Conservation (phyloP, 805 yeast genomes). For the Candida dajiaensis region DNA sequence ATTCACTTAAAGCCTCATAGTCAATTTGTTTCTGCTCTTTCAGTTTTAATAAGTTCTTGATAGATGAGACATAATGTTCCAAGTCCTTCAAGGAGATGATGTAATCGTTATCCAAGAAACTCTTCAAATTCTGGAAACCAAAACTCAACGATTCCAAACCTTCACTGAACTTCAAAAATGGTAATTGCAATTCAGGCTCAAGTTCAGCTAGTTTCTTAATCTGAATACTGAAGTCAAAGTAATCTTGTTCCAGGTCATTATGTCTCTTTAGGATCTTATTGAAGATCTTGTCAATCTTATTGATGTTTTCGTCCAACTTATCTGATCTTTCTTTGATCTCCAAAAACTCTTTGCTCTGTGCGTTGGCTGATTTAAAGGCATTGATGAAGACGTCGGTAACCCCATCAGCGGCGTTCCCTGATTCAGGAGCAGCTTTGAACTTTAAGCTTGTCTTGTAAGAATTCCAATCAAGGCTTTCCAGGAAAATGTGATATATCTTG, state of each 20-base stretch:
- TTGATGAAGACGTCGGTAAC: constrained; percentile 90
- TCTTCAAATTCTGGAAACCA: constrained; percentile 38
- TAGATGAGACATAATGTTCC: constrained; percentile 67
- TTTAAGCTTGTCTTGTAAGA: constrained; percentile 56
- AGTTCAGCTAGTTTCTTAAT: constrained; percentile 59
- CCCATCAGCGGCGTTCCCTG: constrained; percentile 42
- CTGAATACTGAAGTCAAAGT: constrained; percentile 64
- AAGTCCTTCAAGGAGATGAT: constrained; percentile 79
- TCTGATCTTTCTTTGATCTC: constrained; percentile 80
- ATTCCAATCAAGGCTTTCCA: constrained; percentile 72
- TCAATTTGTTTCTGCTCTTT: constrained; percentile 92
- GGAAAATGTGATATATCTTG: constrained; percentile 61
- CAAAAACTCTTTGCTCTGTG: constrained; percentile 69
- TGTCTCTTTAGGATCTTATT: constrained; percentile 67
- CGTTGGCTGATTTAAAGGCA: constrained; percentile 74
- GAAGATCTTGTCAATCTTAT: constrained; percentile 73
- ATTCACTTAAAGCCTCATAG: constrained; percentile 78
- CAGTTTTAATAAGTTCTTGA: constrained; percentile 65
- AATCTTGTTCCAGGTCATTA: constrained; percentile 67
- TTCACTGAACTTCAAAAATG: constrained; percentile 38
- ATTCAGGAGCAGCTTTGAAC: constrained; percentile 18
- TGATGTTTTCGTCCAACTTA: constrained; percentile 77
- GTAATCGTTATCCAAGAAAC: constrained; percentile 69
- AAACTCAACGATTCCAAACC: constrained; percentile 39
- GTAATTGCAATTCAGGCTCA: constrained; percentile 35